Evolutionary conservation across 306 rosid genomes (phyloP).

Genomic region (Crotalaria pallida): DNA sequence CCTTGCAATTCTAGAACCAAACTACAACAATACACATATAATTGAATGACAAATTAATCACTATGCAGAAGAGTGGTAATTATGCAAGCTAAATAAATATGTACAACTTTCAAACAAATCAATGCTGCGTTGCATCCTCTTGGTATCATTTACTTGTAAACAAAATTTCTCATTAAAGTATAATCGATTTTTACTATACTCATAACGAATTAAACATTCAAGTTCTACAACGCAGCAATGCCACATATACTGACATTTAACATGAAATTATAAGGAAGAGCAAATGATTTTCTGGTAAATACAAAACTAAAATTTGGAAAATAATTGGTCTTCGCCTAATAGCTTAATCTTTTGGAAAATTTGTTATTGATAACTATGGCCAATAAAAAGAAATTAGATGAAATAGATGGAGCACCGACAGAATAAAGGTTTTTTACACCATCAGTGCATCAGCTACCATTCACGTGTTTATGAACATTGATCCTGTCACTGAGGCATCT

Average conservation of each 20-base stretch:
- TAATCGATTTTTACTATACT: neutral
- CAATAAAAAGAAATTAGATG: too few relatives aligned
- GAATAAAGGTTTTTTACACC: too few relatives aligned
- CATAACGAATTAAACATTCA: neutral
- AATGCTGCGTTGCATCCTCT: neutral
- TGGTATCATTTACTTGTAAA: neutral
- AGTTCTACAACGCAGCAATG: neutral
- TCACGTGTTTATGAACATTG: too few relatives aligned
- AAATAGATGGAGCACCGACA: too few relatives aligned
- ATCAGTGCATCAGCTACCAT: too few relatives aligned
- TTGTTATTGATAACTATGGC: too few relatives aligned
- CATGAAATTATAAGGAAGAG: neutral
- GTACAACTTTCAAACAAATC: neutral
- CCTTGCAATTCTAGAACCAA: conserved; percentile 94
- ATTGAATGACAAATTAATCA: conserved; percentile 18
- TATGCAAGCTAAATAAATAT: neutral
- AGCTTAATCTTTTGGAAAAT: too few relatives aligned
- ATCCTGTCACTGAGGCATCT: neutral
- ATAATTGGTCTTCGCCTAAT: too few relatives aligned
- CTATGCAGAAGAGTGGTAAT: neutral
- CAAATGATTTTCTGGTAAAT: neutral
- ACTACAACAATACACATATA: conserved; percentile 42
- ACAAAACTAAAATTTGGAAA: neutral
- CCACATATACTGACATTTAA: neutral
- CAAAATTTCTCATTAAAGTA: neutral